phyloP scores from a whole-genome alignment of 192 early-diverging fungal species.

The Gigaspora rosea region DNA sequence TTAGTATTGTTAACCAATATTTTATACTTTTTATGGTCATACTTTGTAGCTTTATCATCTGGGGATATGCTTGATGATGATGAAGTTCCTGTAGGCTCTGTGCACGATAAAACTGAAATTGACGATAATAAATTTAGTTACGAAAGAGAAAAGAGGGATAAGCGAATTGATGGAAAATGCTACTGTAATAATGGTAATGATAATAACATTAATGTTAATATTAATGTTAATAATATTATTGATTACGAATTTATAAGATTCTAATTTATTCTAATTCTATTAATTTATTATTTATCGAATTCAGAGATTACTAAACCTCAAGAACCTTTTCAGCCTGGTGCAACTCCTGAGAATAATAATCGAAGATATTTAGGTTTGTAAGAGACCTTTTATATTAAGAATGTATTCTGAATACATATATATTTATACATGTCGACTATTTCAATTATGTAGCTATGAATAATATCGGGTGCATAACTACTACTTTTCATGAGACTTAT shows the following conservation, averaged over 20 bases:
- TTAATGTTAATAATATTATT: not conserved
- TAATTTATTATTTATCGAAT: not conserved
- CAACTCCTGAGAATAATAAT: constrained; percentile 62
- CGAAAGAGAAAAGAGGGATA: not conserved
- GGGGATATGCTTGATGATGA: not conserved
- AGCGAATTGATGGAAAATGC: too few species aligned
- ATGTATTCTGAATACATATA: not conserved
- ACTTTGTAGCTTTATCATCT: not conserved
- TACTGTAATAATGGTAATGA: too few species aligned
- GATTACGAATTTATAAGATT: not conserved
- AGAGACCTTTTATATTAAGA: not conserved
- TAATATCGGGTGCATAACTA: constrained; percentile 76
- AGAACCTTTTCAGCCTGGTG: constrained; percentile 82
- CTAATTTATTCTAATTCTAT: not conserved
- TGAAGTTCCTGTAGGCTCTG: not conserved
- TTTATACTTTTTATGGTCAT: not conserved
- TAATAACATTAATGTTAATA: too few species aligned
- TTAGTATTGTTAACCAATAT: not conserved
- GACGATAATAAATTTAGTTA: too few species aligned
- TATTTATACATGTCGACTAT: not conserved
- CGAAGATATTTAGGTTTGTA: constrained; percentile 58
- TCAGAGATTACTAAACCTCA: constrained; percentile 45
- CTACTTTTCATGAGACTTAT: constrained; percentile 70
- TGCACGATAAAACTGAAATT: not conserved
- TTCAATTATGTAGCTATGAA: constrained; percentile 67